A percentile compares a stretch with the other conserved stretches of the same genome.
phyloP scores from a whole-genome alignment of 306 rosid genomes.

The Cajanus cajan region DNA sequence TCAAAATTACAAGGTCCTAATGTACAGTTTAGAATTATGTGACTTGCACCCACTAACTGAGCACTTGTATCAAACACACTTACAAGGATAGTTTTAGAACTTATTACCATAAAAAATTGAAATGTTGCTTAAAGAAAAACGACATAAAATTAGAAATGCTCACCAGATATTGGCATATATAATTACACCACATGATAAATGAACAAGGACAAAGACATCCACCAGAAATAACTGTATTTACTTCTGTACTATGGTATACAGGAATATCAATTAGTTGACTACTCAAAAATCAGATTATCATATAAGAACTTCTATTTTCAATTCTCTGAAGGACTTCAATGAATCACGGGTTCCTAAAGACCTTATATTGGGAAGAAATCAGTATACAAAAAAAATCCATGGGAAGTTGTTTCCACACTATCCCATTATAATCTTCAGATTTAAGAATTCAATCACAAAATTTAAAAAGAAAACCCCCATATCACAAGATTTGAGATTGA shows the following conservation, averaged over 20 bases:
- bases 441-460: neutral
- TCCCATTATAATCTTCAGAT: neutral
- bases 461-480: neutral
- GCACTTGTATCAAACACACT: constrained; percentile 9
- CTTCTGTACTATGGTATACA: neutral
- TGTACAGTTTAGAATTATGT: neutral
- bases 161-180: constrained; percentile 26
- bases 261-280: neutral
- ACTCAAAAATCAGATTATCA: constrained; percentile 8
- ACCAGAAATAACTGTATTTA: neutral
- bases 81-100: constrained; percentile 4
- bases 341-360: neutral
- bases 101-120: neutral
- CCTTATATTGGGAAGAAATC: neutral
- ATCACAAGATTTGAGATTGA: constrained; percentile 4
- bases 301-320: neutral
- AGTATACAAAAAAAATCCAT: neutral
- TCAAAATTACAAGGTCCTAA: neutral
- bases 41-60: neutral
- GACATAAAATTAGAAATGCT: neutral
- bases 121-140: constrained; percentile 11
- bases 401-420: neutral
- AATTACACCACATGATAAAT: constrained; percentile 15
- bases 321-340: neutral
- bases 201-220: neutral